Evolutionary conservation across 1,284 basidiomycete genomes (phyloP).

Genomic region (Cutaneotrichosporon dermatis): DNA sequence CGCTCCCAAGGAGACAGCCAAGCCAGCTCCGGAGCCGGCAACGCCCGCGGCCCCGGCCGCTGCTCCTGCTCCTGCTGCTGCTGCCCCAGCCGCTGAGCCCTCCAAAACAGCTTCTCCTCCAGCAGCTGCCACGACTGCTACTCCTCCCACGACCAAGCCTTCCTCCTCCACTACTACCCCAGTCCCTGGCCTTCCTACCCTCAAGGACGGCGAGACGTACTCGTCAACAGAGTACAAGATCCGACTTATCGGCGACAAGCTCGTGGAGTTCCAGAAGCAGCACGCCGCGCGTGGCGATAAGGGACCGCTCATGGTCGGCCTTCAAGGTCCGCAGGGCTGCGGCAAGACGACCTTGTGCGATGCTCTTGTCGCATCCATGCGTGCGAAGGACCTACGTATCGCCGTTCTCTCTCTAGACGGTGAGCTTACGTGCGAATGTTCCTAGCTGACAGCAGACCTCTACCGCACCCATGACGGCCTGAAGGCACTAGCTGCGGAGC

Average conservation of each 20-base stretch:
- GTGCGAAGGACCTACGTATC: conserved; percentile 17
- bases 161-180: background rate
- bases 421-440: conserved; percentile 2
- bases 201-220: conserved; percentile 27
- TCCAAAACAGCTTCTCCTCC: background rate
- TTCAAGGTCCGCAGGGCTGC: conserved; percentile 23
- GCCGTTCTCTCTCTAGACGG: conserved; percentile 41
- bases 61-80: background rate
- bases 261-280: conserved; percentile 23
- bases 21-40: background rate
- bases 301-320: conserved; percentile 21
- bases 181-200: conserved; percentile 10
- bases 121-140: background rate
- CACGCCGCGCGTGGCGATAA: conserved; percentile 17
- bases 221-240: conserved; percentile 37
- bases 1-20: background rate
- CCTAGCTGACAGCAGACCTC: conserved; percentile 25
- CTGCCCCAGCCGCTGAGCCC: background rate
- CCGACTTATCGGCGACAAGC: conserved; percentile 33
- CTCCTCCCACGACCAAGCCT: background rate
- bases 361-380: conserved; percentile 27
- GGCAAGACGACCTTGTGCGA: conserved; percentile 41
- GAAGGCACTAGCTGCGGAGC: conserved; percentile 25
- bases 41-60: background rate
- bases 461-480: conserved; percentile 37